Evolutionary conservation across 805 yeast genomes (phyloP), one percentile per base, ranked within the genome.

Genomic region (Kazachstania kunashirensis): DNA sequence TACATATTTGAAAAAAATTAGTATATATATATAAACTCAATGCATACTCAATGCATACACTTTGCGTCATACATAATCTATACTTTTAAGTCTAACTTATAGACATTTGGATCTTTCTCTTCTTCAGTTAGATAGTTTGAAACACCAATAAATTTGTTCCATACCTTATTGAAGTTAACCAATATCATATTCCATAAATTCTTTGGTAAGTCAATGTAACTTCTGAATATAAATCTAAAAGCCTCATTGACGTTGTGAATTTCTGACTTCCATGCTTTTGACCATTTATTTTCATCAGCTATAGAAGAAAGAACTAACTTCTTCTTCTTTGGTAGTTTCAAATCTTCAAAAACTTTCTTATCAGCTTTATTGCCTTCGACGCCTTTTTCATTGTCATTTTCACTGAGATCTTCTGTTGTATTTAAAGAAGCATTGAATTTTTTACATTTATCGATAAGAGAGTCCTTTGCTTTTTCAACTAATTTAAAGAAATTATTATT

Each of bases 61-160:
- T 34, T 7, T 36, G 13, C 25, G 7, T 19, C 15, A 16, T 6
- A 11, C n/a, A 25, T 12, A 13, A 10, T 17, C 15, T n/a, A n/a
- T n/a, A n/a, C n/a, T n/a, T 47, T 45, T 16, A 52, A 33, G 24
- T 49, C 45, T 20, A 53, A 31, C 23, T 40, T 47, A 37, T 53
- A 51, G 6, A 39, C 42, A 15, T 32, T 33, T 17, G 51, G 47
- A 28, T 51, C 43, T 11, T 45, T 41, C 5, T 44, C 52, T 20
- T 41, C 50, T 32, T 56, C 60, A 17, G 34, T 45, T 12, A 52
- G 37, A 34, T 50, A 46, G 29, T 58, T 55, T 15, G 68, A 41
- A 19, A 56, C 70, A n/a, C 94, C 95, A 38, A 84, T 68, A 52
- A 84, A 82, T 25, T 55, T 55, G 50, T 80, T 77, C 96, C 96